Base-by-base conservation (phyloP, 1,139 yeast genomes). In the Yamadazyma atmosphaerica region DNA sequence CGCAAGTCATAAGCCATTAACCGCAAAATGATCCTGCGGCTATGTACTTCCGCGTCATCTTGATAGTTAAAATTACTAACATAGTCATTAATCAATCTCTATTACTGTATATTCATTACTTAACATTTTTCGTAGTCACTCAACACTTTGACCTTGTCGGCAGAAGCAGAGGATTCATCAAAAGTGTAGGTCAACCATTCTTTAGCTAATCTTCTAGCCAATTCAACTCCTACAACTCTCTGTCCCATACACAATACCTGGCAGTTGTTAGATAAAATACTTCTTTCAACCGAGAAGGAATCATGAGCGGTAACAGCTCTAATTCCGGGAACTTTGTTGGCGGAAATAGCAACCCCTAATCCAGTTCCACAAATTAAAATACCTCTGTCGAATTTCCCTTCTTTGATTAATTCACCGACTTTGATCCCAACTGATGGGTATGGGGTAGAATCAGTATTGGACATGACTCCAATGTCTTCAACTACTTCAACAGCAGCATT, bases 281-380 rank as follows among this genome's bases (percentile, higher is more conserved):
- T 61, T 41, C 77, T 55, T 47, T 71, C 77, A 19, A 71, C 76
- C 33, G 69, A 60, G 51, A 70, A 71, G 11, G 71, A 61, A 47
- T 71, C 77, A 43, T 71, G 76, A 2, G 76, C 77, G 15, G 77
- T 71, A n/a, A 66, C 76, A 1, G 77, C 77, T 34, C 77, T 54
- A 36, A 71, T 65, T 6, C 76, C 76, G 1, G 58, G 51, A 16
- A 71, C 76, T 46, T 71, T 71, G 54, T 71, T 71, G 17, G 77
- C 77, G 32, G 70, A 55, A 35, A 71, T 63, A 13, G 74, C 74
- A 19, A 71, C 75, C 0, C 77, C 77, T 34, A 71, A 56, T 1
- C 77, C 77, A 10, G 77, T 71, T 11, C 76, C 77, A 52, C 77
- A 71, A 42, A 71, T 62, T 31, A 71, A 53, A 29, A 71, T 59